These are phyloP conservation scores for Arabidopsis arenosa DNA, from an alignment of 345 rosid genomes.

Conservation along the genomic window DNA sequence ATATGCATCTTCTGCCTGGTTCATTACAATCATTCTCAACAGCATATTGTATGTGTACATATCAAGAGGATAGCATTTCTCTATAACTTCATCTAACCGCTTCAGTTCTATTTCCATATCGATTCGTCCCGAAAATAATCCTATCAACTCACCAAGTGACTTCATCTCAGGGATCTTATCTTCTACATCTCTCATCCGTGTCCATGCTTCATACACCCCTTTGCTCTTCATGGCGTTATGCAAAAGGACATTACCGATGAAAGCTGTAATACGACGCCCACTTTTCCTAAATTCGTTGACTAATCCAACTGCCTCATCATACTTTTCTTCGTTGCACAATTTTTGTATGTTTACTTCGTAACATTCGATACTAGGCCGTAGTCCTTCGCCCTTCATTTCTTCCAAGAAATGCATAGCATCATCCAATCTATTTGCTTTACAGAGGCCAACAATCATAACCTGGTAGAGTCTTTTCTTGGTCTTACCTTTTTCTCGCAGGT, in stretches of 20 bases:
- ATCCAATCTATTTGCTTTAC: constrained; percentile 53
- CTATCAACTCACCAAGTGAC: constrained; percentile 66
- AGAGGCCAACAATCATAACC: constrained; percentile 62
- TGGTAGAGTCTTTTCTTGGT: constrained; percentile 50
- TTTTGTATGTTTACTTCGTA: constrained; percentile 60
- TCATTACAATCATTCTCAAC: constrained; percentile 52
- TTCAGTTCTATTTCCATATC: constrained; percentile 44
- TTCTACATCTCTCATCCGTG: constrained; percentile 46
- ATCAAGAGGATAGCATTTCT: constrained; percentile 65
- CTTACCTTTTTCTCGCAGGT: constrained; percentile 46
- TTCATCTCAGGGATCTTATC: constrained; percentile 52
- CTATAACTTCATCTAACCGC: constrained; percentile 57
- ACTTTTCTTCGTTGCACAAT: constrained; percentile 49
- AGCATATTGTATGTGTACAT: constrained; percentile 67
- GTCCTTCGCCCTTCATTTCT: constrained; percentile 55
- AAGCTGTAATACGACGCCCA: constrained; percentile 61
- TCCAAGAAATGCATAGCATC: constrained; percentile 54
- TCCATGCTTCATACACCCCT: constrained; percentile 68
- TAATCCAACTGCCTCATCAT: constrained; percentile 55
- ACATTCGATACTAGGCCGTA: constrained; percentile 59
- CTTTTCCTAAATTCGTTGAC: constrained; percentile 58
- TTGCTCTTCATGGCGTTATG: constrained; percentile 55
- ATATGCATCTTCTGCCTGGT: constrained; percentile 51
- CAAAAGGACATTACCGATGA: constrained; percentile 75
- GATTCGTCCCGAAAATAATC: constrained; percentile 59